phyloP scores from a whole-genome alignment of 257 asterid genomes.

The Scutellaria galericulata region DNA sequence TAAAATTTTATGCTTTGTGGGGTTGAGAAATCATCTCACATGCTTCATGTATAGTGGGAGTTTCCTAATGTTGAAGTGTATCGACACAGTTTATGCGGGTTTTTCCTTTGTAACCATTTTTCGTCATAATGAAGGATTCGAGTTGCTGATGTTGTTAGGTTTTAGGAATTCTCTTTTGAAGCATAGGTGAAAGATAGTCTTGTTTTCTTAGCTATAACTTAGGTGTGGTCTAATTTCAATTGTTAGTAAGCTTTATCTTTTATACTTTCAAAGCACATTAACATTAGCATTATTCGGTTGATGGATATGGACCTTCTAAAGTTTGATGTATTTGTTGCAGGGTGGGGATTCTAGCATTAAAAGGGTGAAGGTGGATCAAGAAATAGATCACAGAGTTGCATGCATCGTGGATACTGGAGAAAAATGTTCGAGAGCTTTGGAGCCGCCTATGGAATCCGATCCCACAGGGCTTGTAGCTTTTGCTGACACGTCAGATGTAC shows the following conservation, averaged over 20 bases:
- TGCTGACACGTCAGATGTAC: slow-evolving; percentile 48
- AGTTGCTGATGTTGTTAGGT: background rate
- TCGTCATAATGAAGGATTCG: background rate
- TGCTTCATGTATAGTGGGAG: background rate
- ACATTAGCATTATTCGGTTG: background rate
- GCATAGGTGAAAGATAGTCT: background rate
- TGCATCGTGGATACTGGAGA: slow-evolving; percentile 46
- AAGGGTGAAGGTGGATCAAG: slow-evolving; percentile 73
- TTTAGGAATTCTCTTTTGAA: background rate
- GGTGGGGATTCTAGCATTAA: slow-evolving; percentile 68
- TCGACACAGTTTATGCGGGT: background rate
- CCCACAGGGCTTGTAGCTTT: slow-evolving; percentile 39
- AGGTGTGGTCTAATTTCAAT: background rate
- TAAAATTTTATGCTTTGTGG: background rate
- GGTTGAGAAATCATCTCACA: background rate
- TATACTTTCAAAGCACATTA: background rate
- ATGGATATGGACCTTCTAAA: slow-evolving; percentile 1
- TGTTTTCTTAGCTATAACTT: background rate
- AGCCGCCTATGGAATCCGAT: slow-evolving; percentile 43
- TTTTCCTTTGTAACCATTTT: background rate
- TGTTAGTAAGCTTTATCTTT: too few relatives aligned
- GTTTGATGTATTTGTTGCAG: slow-evolving; percentile 38
- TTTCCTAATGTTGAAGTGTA: slow-evolving; percentile 3
- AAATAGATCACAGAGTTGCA: slow-evolving; percentile 43
- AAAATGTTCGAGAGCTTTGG: slow-evolving; percentile 38